Conservation (phyloP, 495 filamentous ascomycete species). For the Evernia prunastri region DNA sequence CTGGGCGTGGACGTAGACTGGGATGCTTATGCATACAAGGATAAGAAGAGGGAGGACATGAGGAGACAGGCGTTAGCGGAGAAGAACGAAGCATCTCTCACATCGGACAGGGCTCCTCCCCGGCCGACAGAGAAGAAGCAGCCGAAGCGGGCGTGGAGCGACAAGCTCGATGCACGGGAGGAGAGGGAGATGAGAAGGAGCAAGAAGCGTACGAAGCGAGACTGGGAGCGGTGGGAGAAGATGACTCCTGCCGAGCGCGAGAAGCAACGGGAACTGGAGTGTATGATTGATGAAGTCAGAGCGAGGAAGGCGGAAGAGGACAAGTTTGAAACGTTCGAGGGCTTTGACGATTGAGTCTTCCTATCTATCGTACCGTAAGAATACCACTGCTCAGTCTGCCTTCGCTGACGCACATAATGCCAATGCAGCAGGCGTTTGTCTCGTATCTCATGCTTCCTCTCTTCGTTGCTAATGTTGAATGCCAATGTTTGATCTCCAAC, state of each 20-base stretch:
- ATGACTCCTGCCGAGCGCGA: constrained; percentile 70
- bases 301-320: constrained; percentile 34
- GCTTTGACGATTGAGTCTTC: constrained; percentile 16
- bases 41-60: constrained; percentile 68
- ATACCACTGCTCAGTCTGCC: neutral
- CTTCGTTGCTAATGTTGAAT: neutral
- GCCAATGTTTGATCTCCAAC: neutral
- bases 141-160: constrained; percentile 71
- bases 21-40: constrained; percentile 62
- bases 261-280: constrained; percentile 62
- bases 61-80: constrained; percentile 52
- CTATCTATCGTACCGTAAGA: neutral
- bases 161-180: constrained; percentile 65
- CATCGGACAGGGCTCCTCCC: constrained; percentile 33
- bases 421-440: neutral
- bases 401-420: neutral
- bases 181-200: constrained; percentile 61
- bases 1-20: constrained; percentile 59
- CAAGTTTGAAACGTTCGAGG: constrained; percentile 23
- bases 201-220: constrained; percentile 64
- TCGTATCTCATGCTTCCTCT: neutral
- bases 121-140: constrained; percentile 38
- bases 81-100: constrained; percentile 29
- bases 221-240: constrained; percentile 57
- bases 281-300: constrained; percentile 66